Evolutionary conservation across 1,284 basidiomycete species (phyloP), one percentile per base, ranked within the genome.

Genomic region (Trichosporon sp.): DNA sequence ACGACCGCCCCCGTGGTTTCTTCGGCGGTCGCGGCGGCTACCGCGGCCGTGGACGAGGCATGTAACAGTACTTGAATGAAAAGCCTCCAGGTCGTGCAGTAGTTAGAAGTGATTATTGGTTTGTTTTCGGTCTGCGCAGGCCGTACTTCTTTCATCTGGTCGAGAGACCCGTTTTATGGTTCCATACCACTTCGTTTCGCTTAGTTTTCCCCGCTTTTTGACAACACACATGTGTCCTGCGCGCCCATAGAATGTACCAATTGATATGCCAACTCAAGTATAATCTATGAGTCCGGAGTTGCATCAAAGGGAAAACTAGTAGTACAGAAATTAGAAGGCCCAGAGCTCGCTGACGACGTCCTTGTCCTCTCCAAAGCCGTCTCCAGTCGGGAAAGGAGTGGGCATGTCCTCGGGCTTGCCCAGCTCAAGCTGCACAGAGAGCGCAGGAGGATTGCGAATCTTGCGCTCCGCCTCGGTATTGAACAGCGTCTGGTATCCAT

Each of bases 401-500:
- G 65, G 16, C 6, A 67, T 4, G 35, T 70, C 71, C 1, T 51
- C 71, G 1, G 64, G 54, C 64, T 65, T 63, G 21, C 73, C 71
- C 16, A 74, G 63, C 70, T 83, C 81, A 16, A 81, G 67, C 2
- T 78, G 79, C 1, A 84, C 70, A 0, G 82, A 80, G 46, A 87
- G 76, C 7, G 92, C 90, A 0, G 94, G 93, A 69, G 93, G 90
- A 77, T 90, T 91, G 81, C 90, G 92, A 67, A 97, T 90, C 74
- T 89, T 91, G 66, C 93, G 87, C 71, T 89, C 90, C 21, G 87
- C 86, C 79, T 98, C 96, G 1, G 92, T 92, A 67, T 96, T 93
- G 76, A 97, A 92, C 40, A 98, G 87, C 67, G 94, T 98, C 14
- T 87, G 88, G 79, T 98, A 99, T 0, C 93, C 94, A 81, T 98